Evolutionary conservation across 257 asterid species (phyloP).

Genomic region (Primulina tabacum): DNA sequence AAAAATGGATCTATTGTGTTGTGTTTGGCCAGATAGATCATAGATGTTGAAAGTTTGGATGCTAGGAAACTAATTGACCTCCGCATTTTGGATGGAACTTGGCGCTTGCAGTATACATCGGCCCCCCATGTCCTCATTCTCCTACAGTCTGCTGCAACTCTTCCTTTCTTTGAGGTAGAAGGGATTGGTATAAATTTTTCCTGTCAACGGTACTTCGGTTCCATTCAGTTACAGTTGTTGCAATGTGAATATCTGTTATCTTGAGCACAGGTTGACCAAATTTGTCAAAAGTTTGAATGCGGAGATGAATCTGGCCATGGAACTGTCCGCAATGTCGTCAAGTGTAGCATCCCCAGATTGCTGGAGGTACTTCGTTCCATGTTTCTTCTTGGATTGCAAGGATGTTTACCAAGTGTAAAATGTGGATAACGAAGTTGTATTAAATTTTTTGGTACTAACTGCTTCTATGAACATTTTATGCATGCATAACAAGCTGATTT

Average conservation of each 20-base stretch:
- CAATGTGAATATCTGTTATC: not conserved
- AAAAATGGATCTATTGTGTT: slow-evolving; percentile 11
- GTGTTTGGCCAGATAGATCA: slow-evolving; percentile 49
- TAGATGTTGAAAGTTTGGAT: slow-evolving; percentile 58
- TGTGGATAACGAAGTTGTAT: not conserved
- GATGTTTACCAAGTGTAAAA: not conserved
- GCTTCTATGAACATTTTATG: no score
- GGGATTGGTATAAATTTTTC: slow-evolving; percentile 13
- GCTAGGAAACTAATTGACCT: slow-evolving; percentile 60
- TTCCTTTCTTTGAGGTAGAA: slow-evolving; percentile 73
- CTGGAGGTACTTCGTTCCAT: slow-evolving; percentile 55
- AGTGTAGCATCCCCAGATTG: slow-evolving; percentile 70
- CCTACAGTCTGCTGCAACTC: slow-evolving; percentile 65
- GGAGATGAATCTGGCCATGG: slow-evolving; percentile 44
- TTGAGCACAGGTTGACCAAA: slow-evolving; percentile 60
- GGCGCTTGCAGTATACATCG: slow-evolving; percentile 94
- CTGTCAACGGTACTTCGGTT: not conserved
- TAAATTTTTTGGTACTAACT: no score
- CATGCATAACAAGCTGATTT: no score
- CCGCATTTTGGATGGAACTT: slow-evolving; percentile 68
- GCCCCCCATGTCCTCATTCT: slow-evolving; percentile 83
- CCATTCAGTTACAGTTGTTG: not conserved
- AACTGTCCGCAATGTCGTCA: slow-evolving; percentile 66
- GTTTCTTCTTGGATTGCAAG: not conserved
- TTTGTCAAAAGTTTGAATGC: slow-evolving; percentile 83